phyloP scores from a whole-genome alignment of 768 basidiomycete species.

The Pholiota molesta region DNA sequence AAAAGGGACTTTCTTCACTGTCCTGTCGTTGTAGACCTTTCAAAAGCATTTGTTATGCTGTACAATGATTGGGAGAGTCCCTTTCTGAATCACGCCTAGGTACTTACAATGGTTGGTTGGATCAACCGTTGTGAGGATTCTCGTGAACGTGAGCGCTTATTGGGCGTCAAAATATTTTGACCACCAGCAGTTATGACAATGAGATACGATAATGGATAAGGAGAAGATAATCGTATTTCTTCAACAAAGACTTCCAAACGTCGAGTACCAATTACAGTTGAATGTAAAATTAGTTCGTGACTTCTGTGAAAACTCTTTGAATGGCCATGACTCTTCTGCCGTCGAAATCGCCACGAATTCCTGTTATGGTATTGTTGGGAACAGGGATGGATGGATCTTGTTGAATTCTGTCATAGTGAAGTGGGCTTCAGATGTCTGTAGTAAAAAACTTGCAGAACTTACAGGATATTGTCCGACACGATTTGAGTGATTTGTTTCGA shows the following conservation, averaged over 20 bases:
- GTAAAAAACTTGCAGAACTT: neutral
- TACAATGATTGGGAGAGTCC: neutral
- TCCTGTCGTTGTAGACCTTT: neutral
- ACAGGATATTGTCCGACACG: slow-evolving; percentile 34
- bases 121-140: neutral
- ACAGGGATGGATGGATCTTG: slow-evolving; percentile 2
- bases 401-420: neutral
- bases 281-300: neutral
- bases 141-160: neutral
- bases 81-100: too few species aligned
- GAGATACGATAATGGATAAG: too few species aligned
- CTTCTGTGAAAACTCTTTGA: neutral
- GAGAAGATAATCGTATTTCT: neutral
- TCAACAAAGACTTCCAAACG: neutral
- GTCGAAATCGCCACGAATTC: slow-evolving; percentile 4
- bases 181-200: too few species aligned
- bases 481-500: slow-evolving; percentile 20
- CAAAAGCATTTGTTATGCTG: neutral
- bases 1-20: neutral
- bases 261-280: neutral
- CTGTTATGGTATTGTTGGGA: neutral
- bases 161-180: neutral
- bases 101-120: neutral
- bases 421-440: neutral
- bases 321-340: slow-evolving; percentile 6